Percentiles rank a stretch among this genome's conserved stretches.
Evolutionary conservation across 2,329 filamentous ascomycete genomes (phyloP).

Genomic region (Simplicillium aogashimaense): DNA sequence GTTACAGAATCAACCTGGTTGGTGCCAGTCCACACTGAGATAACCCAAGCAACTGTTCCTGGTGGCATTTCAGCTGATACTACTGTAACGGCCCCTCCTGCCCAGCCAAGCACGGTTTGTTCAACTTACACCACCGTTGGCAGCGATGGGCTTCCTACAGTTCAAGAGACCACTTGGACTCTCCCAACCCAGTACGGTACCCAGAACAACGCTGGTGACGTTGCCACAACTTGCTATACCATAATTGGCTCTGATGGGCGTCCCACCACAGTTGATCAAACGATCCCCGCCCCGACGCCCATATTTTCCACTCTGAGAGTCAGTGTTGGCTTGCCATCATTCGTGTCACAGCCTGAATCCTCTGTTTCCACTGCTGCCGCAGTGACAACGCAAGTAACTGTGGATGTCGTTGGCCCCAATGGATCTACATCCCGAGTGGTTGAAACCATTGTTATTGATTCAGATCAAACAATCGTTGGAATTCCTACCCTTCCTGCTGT

Average conservation of each 20-base stretch:
- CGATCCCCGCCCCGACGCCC: slow-evolving; percentile 14
- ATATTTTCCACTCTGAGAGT: not conserved
- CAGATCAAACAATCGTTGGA: not conserved
- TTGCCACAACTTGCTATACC: slow-evolving; percentile 20
- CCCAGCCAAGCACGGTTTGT: no score
- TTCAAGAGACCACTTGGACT: no score
- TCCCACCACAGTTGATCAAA: slow-evolving; percentile 19
- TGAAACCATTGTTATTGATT: slow-evolving; percentile 1
- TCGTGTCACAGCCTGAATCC: not conserved
- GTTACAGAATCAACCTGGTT: slow-evolving; percentile 17
- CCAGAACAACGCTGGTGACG: not conserved
- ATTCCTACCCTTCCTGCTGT: slow-evolving; percentile 1
- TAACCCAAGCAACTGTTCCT: no score
- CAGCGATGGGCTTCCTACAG: no score
- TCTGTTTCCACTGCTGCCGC: slow-evolving; percentile 13
- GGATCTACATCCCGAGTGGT: slow-evolving; percentile 2
- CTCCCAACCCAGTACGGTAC: no score
- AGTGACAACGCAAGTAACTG: slow-evolving; percentile 2
- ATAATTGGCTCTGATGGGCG: slow-evolving; percentile 16
- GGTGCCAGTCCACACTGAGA: slow-evolving; percentile 8
- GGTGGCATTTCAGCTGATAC: no score
- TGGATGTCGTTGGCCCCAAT: slow-evolving; percentile 4
- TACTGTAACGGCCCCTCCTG: no score
- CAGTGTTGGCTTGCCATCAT: slow-evolving; percentile 12
- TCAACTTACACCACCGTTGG: no score